phyloP scores from a whole-genome alignment of 257 asterid genomes.

The Parsonsia alboflavescens region DNA sequence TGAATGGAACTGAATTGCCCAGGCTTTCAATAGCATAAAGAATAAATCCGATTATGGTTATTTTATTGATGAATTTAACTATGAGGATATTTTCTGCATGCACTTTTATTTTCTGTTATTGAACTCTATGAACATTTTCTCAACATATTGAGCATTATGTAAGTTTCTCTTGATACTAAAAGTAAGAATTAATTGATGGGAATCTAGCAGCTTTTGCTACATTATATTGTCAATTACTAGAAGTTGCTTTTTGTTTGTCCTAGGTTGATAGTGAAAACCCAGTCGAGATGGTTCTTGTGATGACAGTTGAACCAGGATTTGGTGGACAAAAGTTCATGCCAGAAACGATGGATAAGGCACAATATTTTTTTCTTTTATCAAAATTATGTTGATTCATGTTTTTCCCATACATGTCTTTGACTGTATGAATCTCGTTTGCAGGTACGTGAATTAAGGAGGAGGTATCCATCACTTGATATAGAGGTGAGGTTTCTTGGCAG shows the following conservation, averaged over 20 bases:
- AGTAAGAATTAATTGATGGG: neutral
- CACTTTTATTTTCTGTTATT: neutral
- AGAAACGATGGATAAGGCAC: conserved; percentile 89
- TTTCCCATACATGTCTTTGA: neutral
- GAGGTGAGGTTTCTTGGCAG: conserved; percentile 41
- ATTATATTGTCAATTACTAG: neutral
- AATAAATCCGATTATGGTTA: neutral
- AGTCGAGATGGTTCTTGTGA: conserved; percentile 84
- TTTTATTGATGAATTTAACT: neutral
- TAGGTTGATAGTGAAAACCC: conserved; percentile 66
- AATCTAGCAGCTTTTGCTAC: neutral
- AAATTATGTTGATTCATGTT: neutral
- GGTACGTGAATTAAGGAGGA: conserved; percentile 60
- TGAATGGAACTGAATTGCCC: neutral
- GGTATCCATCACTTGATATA: conserved; percentile 71
- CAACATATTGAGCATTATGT: neutral
- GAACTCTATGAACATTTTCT: neutral
- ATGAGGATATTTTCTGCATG: neutral
- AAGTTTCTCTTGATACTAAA: neutral
- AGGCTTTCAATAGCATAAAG: neutral
- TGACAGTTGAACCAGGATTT: conserved; percentile 98
- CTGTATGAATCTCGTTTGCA: conserved; percentile 21
- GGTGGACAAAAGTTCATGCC: conserved; percentile 98
- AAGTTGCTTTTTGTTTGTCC: conserved; percentile 12
- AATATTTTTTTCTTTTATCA: conserved; percentile 5